Percentiles rank a stretch among this genome's conserved stretches.
phyloP scores from a whole-genome alignment of 257 asterid species.

The Voacanga thouarsii region DNA sequence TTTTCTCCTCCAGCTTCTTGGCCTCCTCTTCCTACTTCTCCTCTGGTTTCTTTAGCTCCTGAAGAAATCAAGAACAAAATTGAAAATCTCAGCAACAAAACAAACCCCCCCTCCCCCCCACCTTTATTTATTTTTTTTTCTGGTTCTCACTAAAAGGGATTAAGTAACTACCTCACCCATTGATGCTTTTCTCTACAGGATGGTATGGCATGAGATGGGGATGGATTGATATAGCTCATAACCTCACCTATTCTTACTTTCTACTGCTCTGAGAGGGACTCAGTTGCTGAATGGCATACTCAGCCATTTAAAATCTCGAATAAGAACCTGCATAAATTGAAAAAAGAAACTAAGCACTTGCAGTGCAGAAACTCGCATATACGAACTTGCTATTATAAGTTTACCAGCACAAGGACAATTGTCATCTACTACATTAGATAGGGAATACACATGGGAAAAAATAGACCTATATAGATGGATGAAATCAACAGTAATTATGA shows the following conservation, averaged over 20 bases:
- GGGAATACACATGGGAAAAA: not conserved
- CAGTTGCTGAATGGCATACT: too few relatives aligned
- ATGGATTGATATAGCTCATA: too few relatives aligned
- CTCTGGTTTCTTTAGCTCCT: slow-evolving; percentile 60
- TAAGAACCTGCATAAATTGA: slow-evolving; percentile 55
- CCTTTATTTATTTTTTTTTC: too few relatives aligned
- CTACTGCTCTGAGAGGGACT: too few relatives aligned
- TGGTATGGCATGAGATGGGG: too few relatives aligned
- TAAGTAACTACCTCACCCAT: too few relatives aligned
- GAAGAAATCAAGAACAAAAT: not conserved
- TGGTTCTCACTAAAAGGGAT: too few relatives aligned
- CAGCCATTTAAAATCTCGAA: slow-evolving; percentile 97
- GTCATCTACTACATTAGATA: not conserved
- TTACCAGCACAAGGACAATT: not conserved
- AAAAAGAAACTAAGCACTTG: slow-evolving; percentile 19
- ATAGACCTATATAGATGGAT: not conserved
- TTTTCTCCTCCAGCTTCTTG: too few relatives aligned
- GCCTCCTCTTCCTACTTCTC: too few relatives aligned
- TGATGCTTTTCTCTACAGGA: too few relatives aligned
- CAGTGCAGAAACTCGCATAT: not conserved
- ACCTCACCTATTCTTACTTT: too few relatives aligned
- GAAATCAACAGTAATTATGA: not conserved
- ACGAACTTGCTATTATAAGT: not conserved
- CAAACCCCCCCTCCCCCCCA: too few relatives aligned
- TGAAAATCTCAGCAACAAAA: not conserved